A percentile compares a stretch with the other conserved stretches of the same genome.
phyloP scores from a whole-genome alignment of 208 protist species.

The Vickermania ingenoplastis region DNA sequence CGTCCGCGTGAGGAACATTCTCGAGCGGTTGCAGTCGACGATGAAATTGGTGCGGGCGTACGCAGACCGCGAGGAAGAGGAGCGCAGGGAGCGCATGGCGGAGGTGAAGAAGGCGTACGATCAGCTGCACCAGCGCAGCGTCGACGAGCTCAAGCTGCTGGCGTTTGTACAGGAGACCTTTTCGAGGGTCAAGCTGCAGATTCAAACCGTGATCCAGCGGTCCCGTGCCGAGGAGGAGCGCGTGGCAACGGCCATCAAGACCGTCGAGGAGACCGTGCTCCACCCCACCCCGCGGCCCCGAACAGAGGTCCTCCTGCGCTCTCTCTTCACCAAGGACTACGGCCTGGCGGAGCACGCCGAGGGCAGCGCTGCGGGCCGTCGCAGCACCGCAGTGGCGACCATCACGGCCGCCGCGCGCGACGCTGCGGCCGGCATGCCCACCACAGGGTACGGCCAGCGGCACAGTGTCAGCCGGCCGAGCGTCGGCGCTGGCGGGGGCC shows the following conservation, averaged over 20 bases:
- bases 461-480: background rate
- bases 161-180: conserved; percentile 48
- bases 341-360: background rate
- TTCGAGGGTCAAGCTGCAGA: conserved; percentile 49
- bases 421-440: background rate
- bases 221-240: conserved; percentile 41
- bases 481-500: conserved; percentile 1
- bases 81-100: conserved; percentile 14
- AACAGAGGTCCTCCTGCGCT: background rate
- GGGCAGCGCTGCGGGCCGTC: background rate
- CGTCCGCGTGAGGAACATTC: conserved; percentile 17
- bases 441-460: background rate
- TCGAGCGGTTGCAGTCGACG: conserved; percentile 12
- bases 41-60: conserved; percentile 21
- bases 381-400: background rate
- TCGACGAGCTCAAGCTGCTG: conserved; percentile 49
- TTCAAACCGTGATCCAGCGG: conserved; percentile 40
- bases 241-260: conserved; percentile 19
- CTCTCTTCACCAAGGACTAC: background rate
- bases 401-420: background rate
- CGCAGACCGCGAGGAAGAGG: conserved; percentile 11
- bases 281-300: background rate
- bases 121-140: conserved; percentile 31
- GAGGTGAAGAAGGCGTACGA: conserved; percentile 16
- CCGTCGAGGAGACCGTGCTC: conserved; percentile 14